A percentile compares a stretch with the other conserved stretches of the same genome.
These are phyloP conservation scores for Oleoguttula mirabilis DNA, from an alignment of 495 filamentous ascomycete species.

Conservation along the genomic window DNA sequence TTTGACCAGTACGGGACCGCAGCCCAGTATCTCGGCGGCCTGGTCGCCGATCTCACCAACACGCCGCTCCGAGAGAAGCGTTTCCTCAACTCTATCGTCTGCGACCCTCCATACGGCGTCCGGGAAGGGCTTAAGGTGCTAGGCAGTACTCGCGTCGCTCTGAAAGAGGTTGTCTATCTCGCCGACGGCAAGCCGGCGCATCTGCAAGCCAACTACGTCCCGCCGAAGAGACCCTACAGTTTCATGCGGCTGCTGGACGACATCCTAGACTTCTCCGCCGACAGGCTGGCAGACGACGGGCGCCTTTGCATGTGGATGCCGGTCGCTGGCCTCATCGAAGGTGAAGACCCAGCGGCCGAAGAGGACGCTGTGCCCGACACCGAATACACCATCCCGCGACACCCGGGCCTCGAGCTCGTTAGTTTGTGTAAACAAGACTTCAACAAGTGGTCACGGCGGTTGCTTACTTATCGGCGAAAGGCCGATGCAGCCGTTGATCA, in stretches of 20 bases:
- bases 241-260: conserved; percentile 82
- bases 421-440: conserved; percentile 75
- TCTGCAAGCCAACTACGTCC: conserved; percentile 64
- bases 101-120: conserved; percentile 96
- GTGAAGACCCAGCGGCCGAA: not conserved
- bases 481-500: conserved; percentile 45
- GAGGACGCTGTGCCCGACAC: conserved; percentile 33
- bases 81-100: conserved; percentile 83
- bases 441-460: conserved; percentile 76
- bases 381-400: conserved; percentile 63
- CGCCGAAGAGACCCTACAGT: conserved; percentile 83
- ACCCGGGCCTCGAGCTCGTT: conserved; percentile 64
- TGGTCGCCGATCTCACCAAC: conserved; percentile 82
- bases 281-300: conserved; percentile 68
- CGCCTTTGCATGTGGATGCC: conserved; percentile 95
- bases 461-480: conserved; percentile 73
- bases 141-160: conserved; percentile 54
- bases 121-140: conserved; percentile 83
- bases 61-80: conserved; percentile 53
- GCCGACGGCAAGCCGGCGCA: conserved; percentile 61
- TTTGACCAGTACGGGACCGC: conserved; percentile 71
- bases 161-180: conserved; percentile 44
- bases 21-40: conserved; percentile 55
- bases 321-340: conserved; percentile 62
- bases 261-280: conserved; percentile 68